Base-by-base conservation (phyloP, 2,329 filamentous ascomycete species). In the Fusarium metavorans region DNA sequence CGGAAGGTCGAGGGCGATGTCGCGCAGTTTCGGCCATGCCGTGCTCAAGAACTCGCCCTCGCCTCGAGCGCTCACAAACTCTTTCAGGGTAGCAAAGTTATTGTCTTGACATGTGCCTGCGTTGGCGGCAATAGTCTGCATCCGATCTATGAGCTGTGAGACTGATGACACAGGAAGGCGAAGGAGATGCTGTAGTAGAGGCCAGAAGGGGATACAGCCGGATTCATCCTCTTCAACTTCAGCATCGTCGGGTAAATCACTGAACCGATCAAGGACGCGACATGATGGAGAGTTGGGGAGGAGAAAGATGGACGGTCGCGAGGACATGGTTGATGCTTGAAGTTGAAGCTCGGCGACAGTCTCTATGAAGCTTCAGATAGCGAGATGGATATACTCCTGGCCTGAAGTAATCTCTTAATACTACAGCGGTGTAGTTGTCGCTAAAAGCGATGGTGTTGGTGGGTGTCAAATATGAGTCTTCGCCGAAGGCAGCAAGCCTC, bases 231-330 rank as follows among this genome's bases (percentile, higher is more conserved):
- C 77, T 11, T 78, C 68, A 8, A 76, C 68, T 6, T 54, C 30
- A 7, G 34, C 16, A 14, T 73, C 37, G 3, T 74, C 71, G 0
- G 71, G 77, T 11, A 81, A 73, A 45, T 79, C 68, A 54, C 79
- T 81, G 66, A 82, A 82, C n/a, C 80, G 79, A 64, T 81, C 81
- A 16, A 80, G 61, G 18, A 79, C 68, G 23, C 68, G 67, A 13
- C 77, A 78, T 0, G 58, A 70, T 14, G 45, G 39, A 2, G 72
- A 77, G 25, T 72, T 79, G 32, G 74, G 67, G 59, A 79, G 73
- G 52, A 74, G 27, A 23, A 79, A 79, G 5, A 37, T 52, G 10
- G 61, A 25, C 6, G 67, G 59, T 16, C 70, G 66, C 18, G 70
- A 18, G 16, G 64, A 20, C 76, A 78, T 77, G 2, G 10, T 50